Evolutionary conservation across 1,284 basidiomycete genomes (phyloP).

Genomic region (Fistulina hepatica): DNA sequence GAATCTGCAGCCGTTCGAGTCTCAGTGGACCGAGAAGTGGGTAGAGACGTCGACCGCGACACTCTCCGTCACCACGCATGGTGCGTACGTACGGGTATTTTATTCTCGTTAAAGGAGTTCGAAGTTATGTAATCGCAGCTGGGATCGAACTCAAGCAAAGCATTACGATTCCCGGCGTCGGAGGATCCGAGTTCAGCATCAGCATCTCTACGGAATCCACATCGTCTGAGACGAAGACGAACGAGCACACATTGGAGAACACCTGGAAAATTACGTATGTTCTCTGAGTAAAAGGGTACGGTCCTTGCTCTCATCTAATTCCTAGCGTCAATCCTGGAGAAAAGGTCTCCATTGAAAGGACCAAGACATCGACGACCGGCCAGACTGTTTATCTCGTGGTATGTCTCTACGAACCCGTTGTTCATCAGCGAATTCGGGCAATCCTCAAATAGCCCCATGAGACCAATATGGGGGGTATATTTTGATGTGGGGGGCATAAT

Average conservation of each 20-base stretch:
- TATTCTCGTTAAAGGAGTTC: neutral
- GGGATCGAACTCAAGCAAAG: conserved; percentile 1
- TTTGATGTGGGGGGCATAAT: too few species aligned
- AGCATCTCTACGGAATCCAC: neutral
- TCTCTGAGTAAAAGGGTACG: neutral
- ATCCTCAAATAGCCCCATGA: too few species aligned
- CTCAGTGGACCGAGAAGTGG: conserved; percentile 5
- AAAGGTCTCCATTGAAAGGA: conserved; percentile 1
- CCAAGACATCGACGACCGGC: neutral
- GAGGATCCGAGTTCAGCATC: conserved; percentile 2
- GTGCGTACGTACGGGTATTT: neutral
- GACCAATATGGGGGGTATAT: too few species aligned
- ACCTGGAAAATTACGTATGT: neutral
- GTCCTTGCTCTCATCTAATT: neutral
- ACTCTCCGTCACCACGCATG: conserved; percentile 2
- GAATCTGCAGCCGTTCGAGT: neutral
- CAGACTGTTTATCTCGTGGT: too few species aligned
- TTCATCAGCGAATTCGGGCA: too few species aligned
- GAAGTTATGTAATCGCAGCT: neutral
- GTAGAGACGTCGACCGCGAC: neutral
- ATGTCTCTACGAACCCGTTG: too few species aligned
- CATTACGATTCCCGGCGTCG: conserved; percentile 3
- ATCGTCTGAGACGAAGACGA: neutral
- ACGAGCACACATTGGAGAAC: neutral
- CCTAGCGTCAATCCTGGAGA: neutral